Evolutionary conservation across 2,329 filamentous ascomycete genomes (phyloP).

Genomic region (Ophiostoma himal-ulmi): DNA sequence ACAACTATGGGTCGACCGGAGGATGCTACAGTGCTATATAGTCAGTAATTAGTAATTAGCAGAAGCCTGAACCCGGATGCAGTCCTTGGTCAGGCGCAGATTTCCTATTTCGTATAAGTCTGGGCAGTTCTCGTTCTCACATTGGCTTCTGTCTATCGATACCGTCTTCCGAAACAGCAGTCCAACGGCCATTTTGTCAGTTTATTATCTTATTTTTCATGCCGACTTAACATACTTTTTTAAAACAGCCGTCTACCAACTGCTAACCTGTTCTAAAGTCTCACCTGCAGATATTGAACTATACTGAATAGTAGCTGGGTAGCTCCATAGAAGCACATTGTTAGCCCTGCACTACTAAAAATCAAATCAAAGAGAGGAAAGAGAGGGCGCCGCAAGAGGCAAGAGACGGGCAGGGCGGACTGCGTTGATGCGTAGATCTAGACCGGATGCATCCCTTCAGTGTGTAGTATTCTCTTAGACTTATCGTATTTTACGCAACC

Average conservation of each 20-base stretch:
- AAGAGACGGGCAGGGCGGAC: background rate
- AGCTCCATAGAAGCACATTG: background rate
- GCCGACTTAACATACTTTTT: too few species aligned
- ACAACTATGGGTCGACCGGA: background rate
- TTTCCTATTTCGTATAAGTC: conserved; percentile 8
- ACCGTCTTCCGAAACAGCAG: background rate
- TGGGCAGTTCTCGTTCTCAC: background rate
- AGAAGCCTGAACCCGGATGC: background rate
- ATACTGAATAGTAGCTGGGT: background rate
- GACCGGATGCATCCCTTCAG: background rate
- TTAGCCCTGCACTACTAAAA: background rate
- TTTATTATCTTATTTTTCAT: too few species aligned
- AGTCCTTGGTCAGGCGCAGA: background rate
- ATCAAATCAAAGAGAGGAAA: background rate
- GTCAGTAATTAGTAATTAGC: background rate
- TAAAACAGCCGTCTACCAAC: background rate
- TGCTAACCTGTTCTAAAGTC: background rate
- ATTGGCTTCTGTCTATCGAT: background rate
- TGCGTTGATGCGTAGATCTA: background rate
- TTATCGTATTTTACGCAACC: too few species aligned
- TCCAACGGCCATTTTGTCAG: background rate
- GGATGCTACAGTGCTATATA: background rate
- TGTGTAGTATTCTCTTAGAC: too few species aligned
- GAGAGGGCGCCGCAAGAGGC: background rate
- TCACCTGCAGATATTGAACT: background rate